Percentiles rank a stretch among this genome's conserved stretches.
phyloP scores from a whole-genome alignment of 1,284 basidiomycete genomes.

The Ceratobasidium sp. region DNA sequence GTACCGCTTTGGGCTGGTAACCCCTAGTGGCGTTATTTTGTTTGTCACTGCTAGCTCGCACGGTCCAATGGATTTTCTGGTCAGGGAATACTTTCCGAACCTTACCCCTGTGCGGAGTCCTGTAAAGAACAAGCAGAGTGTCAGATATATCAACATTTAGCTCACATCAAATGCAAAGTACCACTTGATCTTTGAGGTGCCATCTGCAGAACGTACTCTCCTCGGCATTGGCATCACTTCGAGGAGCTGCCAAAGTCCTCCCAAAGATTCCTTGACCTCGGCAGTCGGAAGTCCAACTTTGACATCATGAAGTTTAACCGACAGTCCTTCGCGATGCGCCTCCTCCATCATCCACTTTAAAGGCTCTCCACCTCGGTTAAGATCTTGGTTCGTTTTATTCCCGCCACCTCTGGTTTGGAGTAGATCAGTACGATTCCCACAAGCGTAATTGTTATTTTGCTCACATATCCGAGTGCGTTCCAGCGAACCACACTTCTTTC shows the following conservation, averaged over 20 bases:
- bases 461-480: constrained; percentile 58
- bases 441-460: constrained; percentile 29
- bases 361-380: constrained; percentile 41
- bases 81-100: background rate
- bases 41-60: background rate
- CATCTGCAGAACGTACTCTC: background rate
- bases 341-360: constrained; percentile 52
- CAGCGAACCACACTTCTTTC: constrained; percentile 59
- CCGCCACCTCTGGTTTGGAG: constrained; percentile 50
- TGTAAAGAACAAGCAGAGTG: background rate
- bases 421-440: background rate
- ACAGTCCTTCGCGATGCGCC: constrained; percentile 44
- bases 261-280: background rate
- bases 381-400: constrained; percentile 47
- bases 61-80: constrained; percentile 18
- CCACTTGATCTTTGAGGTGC: background rate
- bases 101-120: background rate
- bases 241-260: background rate
- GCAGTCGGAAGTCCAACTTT: background rate
- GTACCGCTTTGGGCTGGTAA: constrained; percentile 7
- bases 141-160: too few relatives aligned
- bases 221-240: constrained; percentile 11
- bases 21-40: background rate
- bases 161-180: too few relatives aligned
- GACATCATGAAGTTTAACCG: constrained; percentile 7